Conservation (phyloP, 139 green algal species). For the Gonium pectorale region DNA sequence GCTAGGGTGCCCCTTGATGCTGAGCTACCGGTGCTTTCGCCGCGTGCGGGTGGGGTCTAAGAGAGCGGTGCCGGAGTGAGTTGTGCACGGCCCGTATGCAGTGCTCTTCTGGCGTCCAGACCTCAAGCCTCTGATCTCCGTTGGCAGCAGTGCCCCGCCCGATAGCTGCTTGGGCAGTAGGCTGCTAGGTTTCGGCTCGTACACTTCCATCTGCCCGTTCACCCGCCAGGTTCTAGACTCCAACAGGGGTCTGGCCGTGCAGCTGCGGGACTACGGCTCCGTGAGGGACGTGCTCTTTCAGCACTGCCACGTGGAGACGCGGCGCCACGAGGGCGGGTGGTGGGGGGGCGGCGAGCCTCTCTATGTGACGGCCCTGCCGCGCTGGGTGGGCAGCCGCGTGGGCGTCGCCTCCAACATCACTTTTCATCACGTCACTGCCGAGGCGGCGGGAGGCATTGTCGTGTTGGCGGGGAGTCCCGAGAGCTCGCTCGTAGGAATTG, state of each 20-base stretch:
- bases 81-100: too few relatives aligned
- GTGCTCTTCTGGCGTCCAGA: too few relatives aligned
- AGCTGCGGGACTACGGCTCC: constrained; percentile 60
- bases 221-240: constrained; percentile 24
- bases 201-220: too few relatives aligned
- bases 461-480: constrained; percentile 14
- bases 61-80: too few relatives aligned
- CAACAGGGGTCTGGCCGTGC: constrained; percentile 60
- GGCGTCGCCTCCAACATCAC: neutral
- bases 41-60: too few relatives aligned
- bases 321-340: constrained; percentile 46
- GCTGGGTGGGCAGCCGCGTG: constrained; percentile 24
- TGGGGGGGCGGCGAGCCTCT: constrained; percentile 64
- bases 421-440: neutral
- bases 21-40: too few relatives aligned
- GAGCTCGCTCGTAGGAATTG: neutral
- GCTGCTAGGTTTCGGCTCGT: too few relatives aligned
- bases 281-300: constrained; percentile 50
- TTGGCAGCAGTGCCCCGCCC: too few relatives aligned
- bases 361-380: constrained; percentile 55
- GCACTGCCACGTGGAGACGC: constrained; percentile 23
- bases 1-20: too few relatives aligned
- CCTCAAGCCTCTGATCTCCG: too few relatives aligned
- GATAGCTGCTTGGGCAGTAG: too few relatives aligned
- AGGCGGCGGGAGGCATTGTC: neutral